Conservation (phyloP, 306 rosid genomes). For the Vigna nakashimae region DNA sequence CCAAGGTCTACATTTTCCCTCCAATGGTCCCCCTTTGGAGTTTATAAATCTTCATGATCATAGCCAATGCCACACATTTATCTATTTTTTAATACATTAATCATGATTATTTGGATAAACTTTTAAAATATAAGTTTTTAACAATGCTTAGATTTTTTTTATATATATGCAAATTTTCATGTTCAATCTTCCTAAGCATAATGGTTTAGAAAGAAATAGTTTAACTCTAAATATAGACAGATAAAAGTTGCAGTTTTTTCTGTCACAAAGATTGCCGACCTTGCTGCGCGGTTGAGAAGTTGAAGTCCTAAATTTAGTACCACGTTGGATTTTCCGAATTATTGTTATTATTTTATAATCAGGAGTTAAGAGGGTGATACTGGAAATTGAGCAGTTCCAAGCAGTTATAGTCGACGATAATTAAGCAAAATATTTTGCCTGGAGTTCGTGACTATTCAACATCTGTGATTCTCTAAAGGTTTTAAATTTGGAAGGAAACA, state of each 20-base stretch:
- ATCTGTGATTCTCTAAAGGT: constrained; percentile 30
- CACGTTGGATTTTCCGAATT: constrained; percentile 58
- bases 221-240: constrained; percentile 34
- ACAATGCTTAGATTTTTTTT: background rate
- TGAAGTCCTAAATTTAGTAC: constrained; percentile 34
- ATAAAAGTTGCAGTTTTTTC: constrained; percentile 40
- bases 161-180: background rate
- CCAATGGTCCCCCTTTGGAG: constrained; percentile 51
- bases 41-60: constrained; percentile 50
- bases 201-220: background rate
- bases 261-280: constrained; percentile 48
- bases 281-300: constrained; percentile 38
- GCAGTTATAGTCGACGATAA: constrained; percentile 55
- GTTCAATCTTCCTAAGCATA: background rate
- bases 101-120: background rate
- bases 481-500: constrained; percentile 31
- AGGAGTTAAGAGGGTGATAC: constrained; percentile 32
- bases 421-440: constrained; percentile 56
- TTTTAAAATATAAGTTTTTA: background rate
- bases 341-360: background rate
- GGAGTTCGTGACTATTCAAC: constrained; percentile 45
- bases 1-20: constrained; percentile 41
- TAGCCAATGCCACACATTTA: constrained; percentile 47
- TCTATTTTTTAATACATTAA: background rate
- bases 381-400: constrained; percentile 49